Percentiles rank a stretch among this genome's conserved stretches.
phyloP scores from a whole-genome alignment of 352 stramenopile genomes.

The Phytophthora macrochlamydospora region DNA sequence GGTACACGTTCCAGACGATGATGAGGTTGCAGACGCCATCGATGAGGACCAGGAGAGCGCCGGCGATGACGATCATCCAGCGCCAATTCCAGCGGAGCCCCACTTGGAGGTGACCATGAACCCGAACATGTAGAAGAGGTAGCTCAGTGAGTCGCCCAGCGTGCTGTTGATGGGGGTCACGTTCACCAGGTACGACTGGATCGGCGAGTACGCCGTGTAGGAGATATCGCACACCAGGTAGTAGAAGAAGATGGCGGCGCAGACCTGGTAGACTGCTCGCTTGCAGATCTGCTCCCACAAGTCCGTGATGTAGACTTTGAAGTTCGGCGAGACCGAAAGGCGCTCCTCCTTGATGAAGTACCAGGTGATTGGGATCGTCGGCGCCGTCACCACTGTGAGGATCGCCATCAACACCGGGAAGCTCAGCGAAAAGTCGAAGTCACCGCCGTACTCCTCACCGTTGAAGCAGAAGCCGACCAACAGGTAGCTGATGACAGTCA shows the following conservation, averaged over 20 bases:
- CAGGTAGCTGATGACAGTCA: constrained; percentile 42
- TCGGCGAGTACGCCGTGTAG: constrained; percentile 32
- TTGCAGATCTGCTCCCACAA: constrained; percentile 48
- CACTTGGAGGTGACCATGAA: constrained; percentile 45
- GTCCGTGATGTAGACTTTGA: constrained; percentile 37
- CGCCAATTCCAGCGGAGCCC: constrained; percentile 52
- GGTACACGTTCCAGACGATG: constrained; percentile 43
- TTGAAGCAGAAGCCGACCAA: constrained; percentile 56
- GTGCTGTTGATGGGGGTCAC: constrained; percentile 38
- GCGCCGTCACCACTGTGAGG: constrained; percentile 37
- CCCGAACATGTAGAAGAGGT: constrained; percentile 34
- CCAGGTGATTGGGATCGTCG: constrained; percentile 49
- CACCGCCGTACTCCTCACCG: constrained; percentile 42
- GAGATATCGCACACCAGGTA: constrained; percentile 28
- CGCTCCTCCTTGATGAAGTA: constrained; percentile 46
- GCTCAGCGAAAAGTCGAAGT: constrained; percentile 43
- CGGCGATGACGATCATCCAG: constrained; percentile 36
- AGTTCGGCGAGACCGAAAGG: constrained; percentile 12
- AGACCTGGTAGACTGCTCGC: constrained; percentile 51
- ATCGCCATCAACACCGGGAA: constrained; percentile 41
- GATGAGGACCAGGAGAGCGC: constrained; percentile 28
- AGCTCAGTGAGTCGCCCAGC: constrained; percentile 30
- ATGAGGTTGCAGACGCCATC: constrained; percentile 38
- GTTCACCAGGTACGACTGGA: constrained; percentile 36
- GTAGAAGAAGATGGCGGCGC: constrained; percentile 48